phyloP scores from a whole-genome alignment of 2,329 filamentous ascomycete genomes.

The Penicillium thymicola region DNA sequence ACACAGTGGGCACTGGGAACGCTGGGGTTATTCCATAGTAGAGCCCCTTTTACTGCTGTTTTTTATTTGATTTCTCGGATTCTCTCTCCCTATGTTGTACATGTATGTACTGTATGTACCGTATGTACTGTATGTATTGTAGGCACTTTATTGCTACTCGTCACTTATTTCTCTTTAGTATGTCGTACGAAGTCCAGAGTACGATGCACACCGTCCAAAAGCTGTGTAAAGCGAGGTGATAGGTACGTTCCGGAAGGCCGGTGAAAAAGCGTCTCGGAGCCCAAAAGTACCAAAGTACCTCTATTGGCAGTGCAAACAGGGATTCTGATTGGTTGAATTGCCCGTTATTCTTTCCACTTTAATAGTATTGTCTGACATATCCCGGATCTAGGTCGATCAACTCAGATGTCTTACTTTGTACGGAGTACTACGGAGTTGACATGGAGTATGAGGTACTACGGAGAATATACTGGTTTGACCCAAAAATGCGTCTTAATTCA shows the following conservation, averaged over 20 bases:
- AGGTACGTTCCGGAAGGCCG: neutral
- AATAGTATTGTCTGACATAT: slow-evolving; percentile 6
- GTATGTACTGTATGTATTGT: too few species aligned
- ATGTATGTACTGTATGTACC: too few species aligned
- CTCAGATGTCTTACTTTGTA: neutral
- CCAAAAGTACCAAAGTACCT: neutral
- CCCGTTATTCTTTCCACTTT: slow-evolving; percentile 18
- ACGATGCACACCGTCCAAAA: too few species aligned
- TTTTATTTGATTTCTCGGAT: too few species aligned
- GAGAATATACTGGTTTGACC: too few species aligned
- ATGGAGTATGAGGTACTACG: neutral
- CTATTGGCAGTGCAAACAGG: neutral
- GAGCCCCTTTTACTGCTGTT: neutral
- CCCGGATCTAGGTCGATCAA: neutral
- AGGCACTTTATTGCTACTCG: neutral
- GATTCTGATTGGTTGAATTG: slow-evolving; percentile 12
- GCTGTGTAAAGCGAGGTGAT: too few species aligned
- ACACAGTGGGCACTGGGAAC: neutral
- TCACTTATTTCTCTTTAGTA: neutral
- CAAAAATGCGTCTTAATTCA: neutral
- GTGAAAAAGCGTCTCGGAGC: slow-evolving; percentile 4
- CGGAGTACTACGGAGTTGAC: neutral
- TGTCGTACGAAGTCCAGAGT: too few species aligned
- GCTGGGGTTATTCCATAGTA: neutral
- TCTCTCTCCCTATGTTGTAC: too few species aligned